Percentiles rank a stretch among this genome's conserved stretches.
These are phyloP conservation scores for Bacidia gigantensis DNA, from an alignment of 495 filamentous ascomycete genomes.

Conservation along the genomic window DNA sequence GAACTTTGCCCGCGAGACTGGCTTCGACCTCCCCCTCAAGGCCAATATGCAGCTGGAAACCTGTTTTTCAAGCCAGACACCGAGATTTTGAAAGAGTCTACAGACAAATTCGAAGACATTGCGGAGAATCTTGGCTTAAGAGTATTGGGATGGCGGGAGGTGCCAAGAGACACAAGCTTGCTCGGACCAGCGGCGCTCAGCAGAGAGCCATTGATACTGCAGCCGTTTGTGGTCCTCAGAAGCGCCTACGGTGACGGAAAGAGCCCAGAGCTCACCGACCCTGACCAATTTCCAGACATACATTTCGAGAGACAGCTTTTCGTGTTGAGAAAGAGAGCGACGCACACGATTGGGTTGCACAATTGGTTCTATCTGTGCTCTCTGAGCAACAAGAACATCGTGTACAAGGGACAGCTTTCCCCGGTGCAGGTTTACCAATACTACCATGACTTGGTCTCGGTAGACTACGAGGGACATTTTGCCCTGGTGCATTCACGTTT, in stretches of 20 bases:
- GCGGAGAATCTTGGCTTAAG: conserved; percentile 76
- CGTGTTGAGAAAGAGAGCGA: conserved; percentile 85
- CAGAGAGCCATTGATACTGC: conserved; percentile 84
- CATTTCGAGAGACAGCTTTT: conserved; percentile 90
- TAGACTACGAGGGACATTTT: conserved; percentile 96
- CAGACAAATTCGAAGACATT: conserved; percentile 79
- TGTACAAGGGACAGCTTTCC: conserved; percentile 97
- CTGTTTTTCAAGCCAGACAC: conserved; percentile 96
- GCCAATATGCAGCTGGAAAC: conserved; percentile 96
- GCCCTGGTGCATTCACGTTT: conserved; percentile 96
- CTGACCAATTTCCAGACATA: conserved; percentile 66
- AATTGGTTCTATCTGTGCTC: conserved; percentile 99
- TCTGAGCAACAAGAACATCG: conserved; percentile 95
- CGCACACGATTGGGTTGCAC: conserved; percentile 84
- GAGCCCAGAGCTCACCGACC: conserved; percentile 66
- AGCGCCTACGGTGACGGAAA: conserved; percentile 78
- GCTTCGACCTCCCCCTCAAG: conserved; percentile 73
- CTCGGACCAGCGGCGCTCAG: conserved; percentile 88
- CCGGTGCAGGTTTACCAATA: conserved; percentile 98
- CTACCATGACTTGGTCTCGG: conserved; percentile 93
- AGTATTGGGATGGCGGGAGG: conserved; percentile 92
- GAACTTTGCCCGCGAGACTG: conserved; percentile 85
- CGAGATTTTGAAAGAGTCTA: conserved; percentile 76
- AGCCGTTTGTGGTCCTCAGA: conserved; percentile 86
- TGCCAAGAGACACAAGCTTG: conserved; percentile 82